Percentiles rank a stretch among this genome's conserved stretches.
These are phyloP conservation scores for Phytophthora syringae DNA, from an alignment of 352 stramenopile species.

Conservation along the genomic window DNA sequence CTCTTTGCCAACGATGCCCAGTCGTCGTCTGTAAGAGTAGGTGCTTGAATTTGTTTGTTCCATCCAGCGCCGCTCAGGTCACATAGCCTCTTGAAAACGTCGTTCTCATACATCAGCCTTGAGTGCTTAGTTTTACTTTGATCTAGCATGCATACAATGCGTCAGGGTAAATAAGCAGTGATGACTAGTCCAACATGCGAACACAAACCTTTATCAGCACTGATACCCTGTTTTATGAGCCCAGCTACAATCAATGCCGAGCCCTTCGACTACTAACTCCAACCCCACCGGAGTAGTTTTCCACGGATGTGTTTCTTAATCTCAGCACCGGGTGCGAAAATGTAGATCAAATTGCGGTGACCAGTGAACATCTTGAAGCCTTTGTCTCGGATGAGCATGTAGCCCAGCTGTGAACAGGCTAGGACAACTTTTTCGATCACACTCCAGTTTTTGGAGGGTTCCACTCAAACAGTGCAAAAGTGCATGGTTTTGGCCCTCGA, in stretches of 20 bases:
- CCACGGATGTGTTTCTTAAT: too few relatives aligned
- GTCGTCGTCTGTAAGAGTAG: neutral
- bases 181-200: too few relatives aligned
- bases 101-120: neutral
- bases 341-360: too few relatives aligned
- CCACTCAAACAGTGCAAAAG: slow-evolving; percentile 8
- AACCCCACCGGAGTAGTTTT: neutral
- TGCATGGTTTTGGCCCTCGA: neutral
- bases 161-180: too few relatives aligned
- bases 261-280: slow-evolving; percentile 2
- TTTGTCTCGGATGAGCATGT: too few relatives aligned
- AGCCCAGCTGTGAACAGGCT: neutral
- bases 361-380: too few relatives aligned
- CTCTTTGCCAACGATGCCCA: neutral
- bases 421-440: slow-evolving; percentile 2
- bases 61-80: neutral
- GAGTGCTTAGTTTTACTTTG: neutral
- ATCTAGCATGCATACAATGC: too few relatives aligned
- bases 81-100: neutral
- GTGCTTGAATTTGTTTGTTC: neutral
- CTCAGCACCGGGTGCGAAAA: too few relatives aligned
- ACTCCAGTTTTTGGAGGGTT: slow-evolving; percentile 4
- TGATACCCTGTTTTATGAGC: too few relatives aligned
- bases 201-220: too few relatives aligned
- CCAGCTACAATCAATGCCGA: too few relatives aligned